These are phyloP conservation scores for Lachnellula occidentalis DNA, from an alignment of 2,329 filamentous ascomycete species.

Conservation along the genomic window DNA sequence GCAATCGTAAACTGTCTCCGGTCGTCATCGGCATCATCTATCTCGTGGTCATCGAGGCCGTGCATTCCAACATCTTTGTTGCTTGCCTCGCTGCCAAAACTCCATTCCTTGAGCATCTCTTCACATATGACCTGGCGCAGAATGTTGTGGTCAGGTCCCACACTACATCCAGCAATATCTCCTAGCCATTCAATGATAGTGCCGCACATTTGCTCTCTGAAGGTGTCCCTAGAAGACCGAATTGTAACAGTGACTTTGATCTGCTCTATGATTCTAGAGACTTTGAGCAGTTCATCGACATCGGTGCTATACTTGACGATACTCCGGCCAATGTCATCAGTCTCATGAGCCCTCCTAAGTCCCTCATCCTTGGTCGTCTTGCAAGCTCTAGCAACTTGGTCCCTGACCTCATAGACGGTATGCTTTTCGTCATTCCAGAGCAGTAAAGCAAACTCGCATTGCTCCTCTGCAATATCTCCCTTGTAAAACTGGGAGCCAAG, in stretches of 20 bases:
- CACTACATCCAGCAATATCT: slow-evolving; percentile 85
- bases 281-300: slow-evolving; percentile 65
- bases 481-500: slow-evolving; percentile 71
- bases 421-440: slow-evolving; percentile 99
- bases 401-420: slow-evolving; percentile 82
- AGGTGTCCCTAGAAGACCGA: slow-evolving; percentile 87
- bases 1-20: slow-evolving; percentile 12
- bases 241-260: slow-evolving; percentile 97
- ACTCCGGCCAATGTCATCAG: slow-evolving; percentile 81
- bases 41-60: slow-evolving; percentile 77
- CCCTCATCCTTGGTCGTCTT: slow-evolving; percentile 65
- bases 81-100: slow-evolving; percentile 73
- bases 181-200: slow-evolving; percentile 93
- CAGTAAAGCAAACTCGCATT: slow-evolving; percentile 75
- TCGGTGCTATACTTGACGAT: slow-evolving; percentile 73
- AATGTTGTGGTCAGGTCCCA: slow-evolving; percentile 73
- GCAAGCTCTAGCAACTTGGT: slow-evolving; percentile 88
- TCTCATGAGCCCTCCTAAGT: slow-evolving; percentile 73
- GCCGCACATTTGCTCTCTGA: slow-evolving; percentile 97
- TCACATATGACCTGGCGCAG: slow-evolving; percentile 81
- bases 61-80: slow-evolving; percentile 73
- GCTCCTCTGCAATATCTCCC: slow-evolving; percentile 54
- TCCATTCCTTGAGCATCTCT: slow-evolving; percentile 84
- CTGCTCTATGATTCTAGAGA: slow-evolving; percentile 83
- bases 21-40: slow-evolving; percentile 32